These are phyloP conservation scores for Symbiodinium natans DNA, from an alignment of 73 alveolate genomes.

Conservation along the genomic window DNA sequence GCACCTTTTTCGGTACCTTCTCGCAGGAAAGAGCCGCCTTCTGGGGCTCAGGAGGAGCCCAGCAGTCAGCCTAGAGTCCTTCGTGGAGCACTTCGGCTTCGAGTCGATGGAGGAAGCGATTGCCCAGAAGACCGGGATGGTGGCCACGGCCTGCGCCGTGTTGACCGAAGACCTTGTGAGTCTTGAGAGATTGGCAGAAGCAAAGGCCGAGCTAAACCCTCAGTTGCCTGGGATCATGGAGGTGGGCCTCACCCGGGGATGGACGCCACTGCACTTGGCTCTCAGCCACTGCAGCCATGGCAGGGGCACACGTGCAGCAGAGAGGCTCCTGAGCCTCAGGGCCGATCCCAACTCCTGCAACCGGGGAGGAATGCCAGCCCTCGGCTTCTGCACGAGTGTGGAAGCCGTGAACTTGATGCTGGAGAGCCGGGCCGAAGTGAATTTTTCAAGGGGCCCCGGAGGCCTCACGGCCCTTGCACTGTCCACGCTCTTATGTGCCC, in stretches of 20 bases:
- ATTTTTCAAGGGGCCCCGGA: neutral
- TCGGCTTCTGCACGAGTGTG: neutral
- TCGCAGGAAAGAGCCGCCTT: neutral
- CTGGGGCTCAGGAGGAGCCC: neutral
- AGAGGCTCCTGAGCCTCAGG: neutral
- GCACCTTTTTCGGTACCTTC: neutral
- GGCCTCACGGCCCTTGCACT: neutral
- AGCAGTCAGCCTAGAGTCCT: neutral
- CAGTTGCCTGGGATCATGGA: slow-evolving; percentile 10
- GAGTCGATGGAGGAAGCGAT: neutral
- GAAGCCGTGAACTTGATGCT: neutral
- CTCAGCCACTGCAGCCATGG: neutral
- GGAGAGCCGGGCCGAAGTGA: neutral
- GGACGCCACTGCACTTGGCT: neutral
- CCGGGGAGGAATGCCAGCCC: neutral
- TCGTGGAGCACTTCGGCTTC: neutral
- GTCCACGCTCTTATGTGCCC: neutral
- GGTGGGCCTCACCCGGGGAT: neutral
- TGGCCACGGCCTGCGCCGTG: slow-evolving; percentile 12
- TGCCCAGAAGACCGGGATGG: neutral
- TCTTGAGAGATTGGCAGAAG: neutral
- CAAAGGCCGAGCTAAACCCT: neutral
- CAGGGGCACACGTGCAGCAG: neutral
- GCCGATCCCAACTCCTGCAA: neutral
- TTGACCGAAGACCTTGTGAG: neutral